Base-by-base conservation (phyloP, 2,329 filamentous ascomycete species). In the Graphilbum sp. region DNA sequence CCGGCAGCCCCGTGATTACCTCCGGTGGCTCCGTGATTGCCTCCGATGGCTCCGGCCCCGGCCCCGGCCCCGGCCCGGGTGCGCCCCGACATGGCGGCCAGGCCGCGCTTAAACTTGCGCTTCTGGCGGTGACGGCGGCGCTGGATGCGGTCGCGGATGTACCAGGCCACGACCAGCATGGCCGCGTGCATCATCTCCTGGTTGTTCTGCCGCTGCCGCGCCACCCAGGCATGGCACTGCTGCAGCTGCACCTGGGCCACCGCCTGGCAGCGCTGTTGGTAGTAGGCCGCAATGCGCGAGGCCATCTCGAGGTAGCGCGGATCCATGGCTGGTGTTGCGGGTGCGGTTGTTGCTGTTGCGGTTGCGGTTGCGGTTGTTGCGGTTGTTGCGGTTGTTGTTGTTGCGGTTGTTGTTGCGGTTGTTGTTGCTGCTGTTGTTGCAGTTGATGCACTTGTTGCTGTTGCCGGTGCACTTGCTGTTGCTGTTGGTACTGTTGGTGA, bases 141-240 rank as follows among this genome's bases (percentile, higher is more conserved):
- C 41, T 57, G 53, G 45, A 66, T 62, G 24, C 62, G 59, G 45
- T 66, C 63, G 32, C 63, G 58, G 32, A 64, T 58, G 45, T 66
- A 65, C 63, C 63, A 66, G 12, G 63, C 63, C 24, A 66, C 61
- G 4, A 66, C 59, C 18, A 66, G 49, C 58, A 64, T 65, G 41
- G 63, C 60, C 0, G 62, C 62, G 45, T 63, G 61, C 52, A 59
- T 63, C 55, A 62, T 62, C 43, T 65, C 62, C 49, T 64, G 62
- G 45, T 59, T 63, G 47, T 62, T 60, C 45, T 63, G 59, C 32
- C 60, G 56, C 48, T 66, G 61, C 48, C 59, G 52, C 44, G 51
- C 58, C 39, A 62, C 62, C 63, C 62, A 66, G 7, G 58, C 58
- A 51, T 64, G 61, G 46, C 62, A 65, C 33, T 58, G 52, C 50